Base-by-base conservation (phyloP, 495 filamentous ascomycete species). In the Astrocystis sublimbata region DNA sequence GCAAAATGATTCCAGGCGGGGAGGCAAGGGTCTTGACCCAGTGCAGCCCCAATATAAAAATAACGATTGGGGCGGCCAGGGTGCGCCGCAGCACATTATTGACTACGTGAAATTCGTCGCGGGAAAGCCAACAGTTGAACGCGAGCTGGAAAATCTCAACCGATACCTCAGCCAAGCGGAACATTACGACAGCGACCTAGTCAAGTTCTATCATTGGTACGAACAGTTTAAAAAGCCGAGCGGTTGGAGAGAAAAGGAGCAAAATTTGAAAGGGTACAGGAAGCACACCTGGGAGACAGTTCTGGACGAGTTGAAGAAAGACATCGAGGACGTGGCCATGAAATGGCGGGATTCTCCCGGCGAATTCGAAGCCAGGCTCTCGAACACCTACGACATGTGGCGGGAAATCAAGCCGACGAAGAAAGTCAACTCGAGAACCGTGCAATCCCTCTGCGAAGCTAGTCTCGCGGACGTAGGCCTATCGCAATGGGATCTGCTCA, bases 81-180 rank as follows among this genome's bases (percentile, higher is more conserved):
- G 66, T 10, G 79, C 81, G 2, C 62, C 75, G 1, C 76, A 79
- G 0, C 82, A 89, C 64, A 85, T 96, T 45, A 81, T 92, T 52
- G 92, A 97, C 69, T 83, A 85, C 31, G 76, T 97, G 28, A 86
- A 86, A 58, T 92, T 92, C 56, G 64, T 72, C 0, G 80, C 91
- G 3, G 81, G 87, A 3, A 73, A 71, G 13, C 75, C 77, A 0
- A 81, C 86, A 24, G 75, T 83, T 12, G 66, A 83, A 9, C 69
- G 68, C 1, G 84, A 87, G 7, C 72, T 86, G 0, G 67, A 67
- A 15, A 74, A 82, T 7, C 76, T 85, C 7, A 31, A 63, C 43
- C 55, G 59, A 3, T 59, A 45, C n/a, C 60, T 73, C 42, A 41
- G 60, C 36, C 26, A 61, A 3, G 65, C 65, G 4, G 60, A 70